Conservation (phyloP, 805 yeast species). For the Schwanniomyces pseudopolymorphus region DNA sequence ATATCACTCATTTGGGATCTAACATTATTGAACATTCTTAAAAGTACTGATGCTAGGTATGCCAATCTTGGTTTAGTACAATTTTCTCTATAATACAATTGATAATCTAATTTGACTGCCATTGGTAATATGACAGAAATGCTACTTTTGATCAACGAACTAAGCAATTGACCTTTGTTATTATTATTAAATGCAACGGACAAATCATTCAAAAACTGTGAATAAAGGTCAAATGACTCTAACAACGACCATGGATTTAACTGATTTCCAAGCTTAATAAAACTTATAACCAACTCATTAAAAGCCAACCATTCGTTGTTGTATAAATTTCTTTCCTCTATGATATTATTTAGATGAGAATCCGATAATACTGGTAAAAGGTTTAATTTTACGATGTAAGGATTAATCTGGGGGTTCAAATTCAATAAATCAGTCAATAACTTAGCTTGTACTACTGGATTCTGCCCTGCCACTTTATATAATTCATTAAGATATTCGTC, state of each 20-base stretch:
- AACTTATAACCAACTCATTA: conserved; percentile 43
- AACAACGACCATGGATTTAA: conserved; percentile 53
- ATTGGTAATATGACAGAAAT: conserved; percentile 44
- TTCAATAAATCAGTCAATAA: conserved; percentile 20
- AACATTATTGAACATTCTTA: conserved; percentile 60
- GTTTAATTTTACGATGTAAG: conserved; percentile 25
- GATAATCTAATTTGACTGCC: conserved; percentile 37
- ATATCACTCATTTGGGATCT: conserved; percentile 45
- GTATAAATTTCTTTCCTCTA: conserved; percentile 23
- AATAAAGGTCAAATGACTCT: conserved; percentile 55
- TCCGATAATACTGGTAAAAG: conserved; percentile 14
- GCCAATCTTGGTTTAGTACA: conserved; percentile 45
- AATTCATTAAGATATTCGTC: conserved; percentile 27
- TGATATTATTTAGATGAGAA: conserved; percentile 12
- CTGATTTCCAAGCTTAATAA: conserved; percentile 48
- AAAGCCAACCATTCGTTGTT: conserved; percentile 47
- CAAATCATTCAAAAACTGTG: conserved; percentile 46
- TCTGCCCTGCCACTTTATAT: conserved; percentile 25
- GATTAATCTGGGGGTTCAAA: conserved; percentile 24
- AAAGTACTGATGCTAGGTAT: conserved; percentile 51
- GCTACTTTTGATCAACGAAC: conserved; percentile 33
- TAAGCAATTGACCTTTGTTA: conserved; percentile 36
- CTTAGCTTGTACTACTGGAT: conserved; percentile 17
- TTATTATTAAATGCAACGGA: conserved; percentile 50
- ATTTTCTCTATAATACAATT: conserved; percentile 43